Evolutionary conservation across 257 asterid genomes (phyloP).

Genomic region (Nyctanthes arbortristis): DNA sequence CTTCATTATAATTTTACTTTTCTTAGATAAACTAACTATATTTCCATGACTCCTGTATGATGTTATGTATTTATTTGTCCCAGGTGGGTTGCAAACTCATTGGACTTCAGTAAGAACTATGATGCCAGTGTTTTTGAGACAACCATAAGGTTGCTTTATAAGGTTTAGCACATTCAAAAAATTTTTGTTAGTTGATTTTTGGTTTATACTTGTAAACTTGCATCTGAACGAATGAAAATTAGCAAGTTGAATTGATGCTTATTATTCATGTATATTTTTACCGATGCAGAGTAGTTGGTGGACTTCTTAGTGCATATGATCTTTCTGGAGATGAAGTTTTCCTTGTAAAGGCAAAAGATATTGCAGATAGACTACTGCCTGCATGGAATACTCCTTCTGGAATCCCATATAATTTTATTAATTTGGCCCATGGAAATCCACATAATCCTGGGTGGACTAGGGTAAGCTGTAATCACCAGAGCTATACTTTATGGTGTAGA

Average conservation of each 20-base stretch:
- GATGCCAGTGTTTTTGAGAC: constrained; percentile 99
- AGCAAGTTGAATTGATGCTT: constrained; percentile 23
- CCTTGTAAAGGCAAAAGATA: constrained; percentile 93
- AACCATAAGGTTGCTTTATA: constrained; percentile 99
- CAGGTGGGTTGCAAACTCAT: constrained; percentile 93
- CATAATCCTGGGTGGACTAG: constrained; percentile 99
- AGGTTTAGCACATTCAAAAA: constrained; percentile 58
- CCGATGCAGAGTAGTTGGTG: constrained; percentile 94
- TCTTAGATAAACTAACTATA: neutral
- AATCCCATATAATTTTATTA: constrained; percentile 85
- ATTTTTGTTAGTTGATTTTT: constrained; percentile 31
- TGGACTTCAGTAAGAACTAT: constrained; percentile 93
- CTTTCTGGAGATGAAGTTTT: constrained; percentile 89
- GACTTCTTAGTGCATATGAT: constrained; percentile 97
- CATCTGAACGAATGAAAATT: constrained; percentile 18
- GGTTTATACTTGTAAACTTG: constrained; percentile 8
- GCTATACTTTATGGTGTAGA: constrained; percentile 7
- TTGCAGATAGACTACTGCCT: constrained; percentile 93
- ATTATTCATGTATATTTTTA: constrained; percentile 28
- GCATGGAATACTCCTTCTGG: constrained; percentile 97
- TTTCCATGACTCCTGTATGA: constrained; percentile 17
- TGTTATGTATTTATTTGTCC: constrained; percentile 36
- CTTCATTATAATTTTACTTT: constrained; percentile 6
- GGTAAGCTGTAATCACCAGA: constrained; percentile 45
- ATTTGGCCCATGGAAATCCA: constrained; percentile 86